Evolutionary conservation across 805 yeast species (phyloP), one percentile per base, ranked within the genome.

Genomic region (Suhomyces kilbournensis): DNA sequence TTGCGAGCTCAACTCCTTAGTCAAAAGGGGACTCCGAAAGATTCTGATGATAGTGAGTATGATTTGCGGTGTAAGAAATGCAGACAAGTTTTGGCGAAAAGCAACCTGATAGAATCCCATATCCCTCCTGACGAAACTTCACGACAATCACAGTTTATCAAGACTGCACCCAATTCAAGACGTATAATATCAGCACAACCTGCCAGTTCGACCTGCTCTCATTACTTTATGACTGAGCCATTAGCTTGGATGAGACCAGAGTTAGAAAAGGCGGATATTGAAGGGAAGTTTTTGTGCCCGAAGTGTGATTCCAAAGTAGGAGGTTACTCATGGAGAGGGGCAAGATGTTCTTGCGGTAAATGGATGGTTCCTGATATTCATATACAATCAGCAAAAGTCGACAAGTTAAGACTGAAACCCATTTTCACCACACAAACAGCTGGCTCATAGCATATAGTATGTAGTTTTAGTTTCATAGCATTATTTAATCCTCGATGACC

Each of bases 301-400:
- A 86, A 85, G 62, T 94, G 99, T 72, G 74, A 75, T 4, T 76
- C 88, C 14, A 94, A 93, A 70, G 82, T 94, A 2, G 99, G 99
- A 12, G 91, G 90, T 0, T 94, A 91, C 66, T 83, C 85, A 56
- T 94, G 99, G 99, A 88, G 85, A 62, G 99, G 99, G 0, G 83
- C 93, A 1, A 75, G 96, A 60, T 94, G 99, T 68, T 83, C 94
- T 53, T 94, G 99, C 68, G 97, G 97, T 2, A 83, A 82, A 60
- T 94, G 99, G 99, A 85, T 93, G 77, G 80, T 90, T 8, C 99
- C 99, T 0, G 96, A 96, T 1, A 79, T 94, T 54, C 90, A 88
- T 66, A 68, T 94, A 51, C 91, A 85, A 66, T 75, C 84, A 26
- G 86, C 91, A 6, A 88, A 89, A 65, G 93, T 90, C 4, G 97